Evolutionary conservation across 2,329 filamentous ascomycete species (phyloP), one percentile per base, ranked within the genome.

Genomic region (Fusarium musae): DNA sequence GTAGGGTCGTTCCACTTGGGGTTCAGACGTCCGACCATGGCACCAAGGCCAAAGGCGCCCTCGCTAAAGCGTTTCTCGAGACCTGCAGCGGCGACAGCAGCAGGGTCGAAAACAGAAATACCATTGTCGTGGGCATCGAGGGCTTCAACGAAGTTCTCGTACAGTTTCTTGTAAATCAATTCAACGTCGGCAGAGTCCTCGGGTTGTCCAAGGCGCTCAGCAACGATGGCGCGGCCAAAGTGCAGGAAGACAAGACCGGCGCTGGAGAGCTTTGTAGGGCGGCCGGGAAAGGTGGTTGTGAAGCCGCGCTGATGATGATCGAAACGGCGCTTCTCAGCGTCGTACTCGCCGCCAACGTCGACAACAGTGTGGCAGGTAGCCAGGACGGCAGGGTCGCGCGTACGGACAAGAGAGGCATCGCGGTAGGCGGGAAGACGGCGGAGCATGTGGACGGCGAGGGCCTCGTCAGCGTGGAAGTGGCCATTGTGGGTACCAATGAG

Each of bases 401-500:
- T 97, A 77, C 96, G 95, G 57, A 97, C 87, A 47, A 99, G 92
- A 47, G 87, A 82, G 32, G 94, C 92, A 76, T 88, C 84, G 63
- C 87, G 82, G 86, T 98, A 99, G 66, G 91, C 85, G 28, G 96
- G 96, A 23, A 98, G 92, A 64, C 93, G 89, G 74, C 95, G 94
- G 77, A 99, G 93, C 87, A 99, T 94, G 87, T 97, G 95, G 74
- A 99, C 95, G 66, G 96, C 96, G 47, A 99, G 91, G 69, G 96
- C 96, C 86, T 99, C 96, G 83, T 99, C 96, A 82, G 96, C 96
- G 86, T 99, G 96, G 89, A 99, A 99, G 87, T 98, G 95, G 77
- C 96, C 96, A 85, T 93, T 98, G 89, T 99, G 96, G 36, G 96
- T 99, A 80, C 95, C 96, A 81, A 98, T 97, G 77, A 91, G 84